These are phyloP conservation scores for Penicillium dipodomyicola DNA, from an alignment of 495 filamentous ascomycete genomes.

Conservation along the genomic window DNA sequence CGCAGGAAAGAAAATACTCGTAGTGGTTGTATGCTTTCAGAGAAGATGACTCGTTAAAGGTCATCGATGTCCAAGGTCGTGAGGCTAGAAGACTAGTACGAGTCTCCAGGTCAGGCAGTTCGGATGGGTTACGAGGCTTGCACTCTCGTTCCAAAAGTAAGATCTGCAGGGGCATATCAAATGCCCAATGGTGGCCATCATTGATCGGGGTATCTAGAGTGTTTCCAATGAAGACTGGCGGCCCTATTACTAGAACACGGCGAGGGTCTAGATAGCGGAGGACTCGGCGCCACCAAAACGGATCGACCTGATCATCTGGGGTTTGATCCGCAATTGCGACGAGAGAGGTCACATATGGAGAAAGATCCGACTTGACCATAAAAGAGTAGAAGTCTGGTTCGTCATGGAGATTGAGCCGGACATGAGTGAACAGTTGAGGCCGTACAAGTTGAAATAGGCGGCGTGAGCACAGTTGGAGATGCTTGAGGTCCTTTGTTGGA, in stretches of 20 bases:
- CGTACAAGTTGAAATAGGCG: constrained; percentile 30
- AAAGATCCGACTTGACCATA: constrained; percentile 23
- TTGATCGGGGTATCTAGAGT: constrained; percentile 30
- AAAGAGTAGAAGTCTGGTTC: constrained; percentile 31
- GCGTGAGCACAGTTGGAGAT: constrained; percentile 30
- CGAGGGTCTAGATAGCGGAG: constrained; percentile 31
- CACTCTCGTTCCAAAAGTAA: constrained; percentile 28
- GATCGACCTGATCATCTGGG: constrained; percentile 16
- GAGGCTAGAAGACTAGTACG: constrained; percentile 23
- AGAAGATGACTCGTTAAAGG: constrained; percentile 43
- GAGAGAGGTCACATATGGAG: constrained; percentile 34
- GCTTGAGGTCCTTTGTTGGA: constrained; percentile 31
- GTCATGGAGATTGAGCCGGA: constrained; percentile 29
- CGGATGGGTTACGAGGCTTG: not conserved
- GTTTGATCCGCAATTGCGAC: constrained; percentile 24
- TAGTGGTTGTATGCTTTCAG: constrained; percentile 45
- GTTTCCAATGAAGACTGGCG: constrained; percentile 34
- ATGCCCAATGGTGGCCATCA: constrained; percentile 41
- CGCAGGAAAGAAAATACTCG: constrained; percentile 41
- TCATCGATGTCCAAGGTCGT: constrained; percentile 35
- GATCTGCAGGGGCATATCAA: constrained; percentile 38
- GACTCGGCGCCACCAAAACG: constrained; percentile 35
- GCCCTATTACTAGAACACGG: constrained; percentile 35
- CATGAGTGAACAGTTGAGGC: constrained; percentile 37
- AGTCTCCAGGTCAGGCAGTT: constrained; percentile 11